Base-by-base conservation (phyloP, 345 rosid genomes). In the Nephelium lappaceum region DNA sequence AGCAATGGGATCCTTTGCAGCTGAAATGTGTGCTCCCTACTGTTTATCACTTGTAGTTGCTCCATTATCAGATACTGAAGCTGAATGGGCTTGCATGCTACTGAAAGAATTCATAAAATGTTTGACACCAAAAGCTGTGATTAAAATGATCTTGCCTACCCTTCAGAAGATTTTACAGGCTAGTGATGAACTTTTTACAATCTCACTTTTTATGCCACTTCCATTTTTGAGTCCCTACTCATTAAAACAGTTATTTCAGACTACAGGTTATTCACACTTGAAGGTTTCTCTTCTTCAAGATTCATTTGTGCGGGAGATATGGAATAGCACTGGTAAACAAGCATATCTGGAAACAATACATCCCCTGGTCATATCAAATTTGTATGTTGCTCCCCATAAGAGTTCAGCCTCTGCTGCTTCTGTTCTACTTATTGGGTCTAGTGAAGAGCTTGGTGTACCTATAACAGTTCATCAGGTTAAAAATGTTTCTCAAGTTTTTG, bases 371-470 rank as follows among this genome's bases (percentile, higher is more conserved):
- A 86, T 95, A 85, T 86, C 97, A 80, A 93, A 93, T 88, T 87
- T 95, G 84, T 85, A 87, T 77, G 82, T 77, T 85, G 83, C 92
- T 85, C 92, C 92, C 53, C 91, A 91, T 73, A 93, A 89, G 90
- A 89, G 89, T 80, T 89, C 97, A 41, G 94, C 97, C 18, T 87
- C 91, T 66, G 97, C 91, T 87, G 98, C 98, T 81, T 90, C 98
- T 75, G 98, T 95, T 83, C 83, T 95, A 81, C 86, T 95, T 80
- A 89, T 95, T 78, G 90, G 93, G 80, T 93, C 98, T 51, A 89
- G 97, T 76, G 98, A 95, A 88, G 98, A 95, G 89, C 94, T 93
- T 78, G 98, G 98, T 76, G 84, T 84, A 82, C 98, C 98, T 68
- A 82, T 95, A 75, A 92, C 98, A 57, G 86, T 93, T 75, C 91